Evolutionary conservation across 129 eudicot genomes (phyloP).

Genomic region (Tanacetum coccineum): DNA sequence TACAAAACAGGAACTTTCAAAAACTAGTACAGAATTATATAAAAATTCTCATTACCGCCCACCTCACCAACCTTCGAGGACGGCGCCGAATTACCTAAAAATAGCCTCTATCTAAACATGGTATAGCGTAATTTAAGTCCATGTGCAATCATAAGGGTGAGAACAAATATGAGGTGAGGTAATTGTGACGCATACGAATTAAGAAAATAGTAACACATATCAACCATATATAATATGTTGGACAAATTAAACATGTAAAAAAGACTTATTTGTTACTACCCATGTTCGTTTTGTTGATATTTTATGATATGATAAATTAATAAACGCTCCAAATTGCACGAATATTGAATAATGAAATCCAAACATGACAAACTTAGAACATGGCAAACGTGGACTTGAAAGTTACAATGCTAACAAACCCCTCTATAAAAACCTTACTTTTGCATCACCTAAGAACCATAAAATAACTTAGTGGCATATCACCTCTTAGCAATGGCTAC

Average conservation of each 20-base stretch:
- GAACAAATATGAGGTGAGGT: not conserved
- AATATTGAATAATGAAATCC: not conserved
- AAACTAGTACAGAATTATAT: too few species aligned
- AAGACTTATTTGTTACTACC: too few species aligned
- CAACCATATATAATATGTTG: not conserved
- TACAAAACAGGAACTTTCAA: too few species aligned
- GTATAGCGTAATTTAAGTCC: too few species aligned
- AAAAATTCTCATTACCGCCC: too few species aligned
- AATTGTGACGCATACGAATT: not conserved
- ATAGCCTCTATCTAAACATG: too few species aligned
- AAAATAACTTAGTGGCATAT: too few species aligned
- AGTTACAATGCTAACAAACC: conserved; percentile 25
- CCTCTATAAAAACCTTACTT: conserved; percentile 29
- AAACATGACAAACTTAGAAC: conserved; percentile 31
- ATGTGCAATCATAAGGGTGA: not conserved
- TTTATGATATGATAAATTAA: not conserved
- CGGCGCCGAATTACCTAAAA: too few species aligned
- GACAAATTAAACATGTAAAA: not conserved
- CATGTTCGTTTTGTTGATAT: not conserved
- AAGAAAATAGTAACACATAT: not conserved
- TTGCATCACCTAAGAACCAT: conserved; percentile 21
- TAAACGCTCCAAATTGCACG: too few species aligned
- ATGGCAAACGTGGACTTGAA: conserved; percentile 45
- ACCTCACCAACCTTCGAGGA: too few species aligned
- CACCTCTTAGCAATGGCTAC: too few species aligned